Evolutionary conservation across 129 eudicot species (phyloP), one percentile per base, ranked within the genome.

Genomic region (Ambrosia artemisiifolia): DNA sequence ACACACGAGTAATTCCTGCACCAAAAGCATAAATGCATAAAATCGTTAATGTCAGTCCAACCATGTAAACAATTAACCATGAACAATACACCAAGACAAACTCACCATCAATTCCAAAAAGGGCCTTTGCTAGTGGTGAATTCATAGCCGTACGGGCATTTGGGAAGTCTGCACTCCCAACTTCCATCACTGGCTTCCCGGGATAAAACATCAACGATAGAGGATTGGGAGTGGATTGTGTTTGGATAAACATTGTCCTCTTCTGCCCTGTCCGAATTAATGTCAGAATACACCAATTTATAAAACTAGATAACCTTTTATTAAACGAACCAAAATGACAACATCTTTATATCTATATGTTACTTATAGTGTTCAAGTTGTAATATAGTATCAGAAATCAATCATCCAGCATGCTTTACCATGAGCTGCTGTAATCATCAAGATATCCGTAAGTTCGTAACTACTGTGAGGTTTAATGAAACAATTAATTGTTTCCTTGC

Each of bases 211-310:
- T 93, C 33, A 93, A 81, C 14, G 98, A 93, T 14, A 78, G 77
- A 71, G 98, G 98, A 84, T 93, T 93, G 2, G 98, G 98, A 68
- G 98, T 93, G 1, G 98, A 81, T 68, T 93, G 96, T 35, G 95
- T 89, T 77, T 93, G 98, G 54, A 93, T 89, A 82, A 93, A 93
- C 96, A 93, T 93, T 71, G 81, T 87, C 86, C 98, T 93, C 83
- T 75, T 89, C 84, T 89, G 95, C 80, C 90, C 98, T 93, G 91
- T 78, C 54, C 54, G 71, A 35, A 69, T 14, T 53, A 60, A 76
- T 38, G 24, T 59, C 63, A 78, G 62, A 80, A 55, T 46, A 65
- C 67, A 30, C 44, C 64, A 67, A 63, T 32, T 56, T 46, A 13
- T 50, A 57, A 59, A n/a, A 53, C 70, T 72, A 24, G 4, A 38